Base-by-base conservation (phyloP, 2,329 filamentous ascomycete species). In the Colletotrichum cordylinicola region DNA sequence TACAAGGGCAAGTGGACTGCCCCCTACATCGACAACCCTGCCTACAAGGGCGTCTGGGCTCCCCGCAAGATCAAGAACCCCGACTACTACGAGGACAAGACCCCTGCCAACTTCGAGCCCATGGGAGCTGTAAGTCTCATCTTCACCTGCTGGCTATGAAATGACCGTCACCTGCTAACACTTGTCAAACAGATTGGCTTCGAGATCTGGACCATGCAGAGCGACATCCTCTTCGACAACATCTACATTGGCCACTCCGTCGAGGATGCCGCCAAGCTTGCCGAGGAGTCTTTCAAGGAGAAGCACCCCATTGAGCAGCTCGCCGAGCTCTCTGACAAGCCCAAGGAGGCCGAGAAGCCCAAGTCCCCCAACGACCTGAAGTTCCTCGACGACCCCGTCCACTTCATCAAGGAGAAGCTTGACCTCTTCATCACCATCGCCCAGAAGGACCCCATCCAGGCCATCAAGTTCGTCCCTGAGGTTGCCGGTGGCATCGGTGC, bases 151-250 rank as follows among this genome's bases (percentile, higher is more conserved):
- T 27, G 21, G 37, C 76, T 13, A 72, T 77, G 74, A 65, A 67
- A 48, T 35, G 58, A 21, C 8, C 18, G 35, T 21, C 58, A 35
- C n/a, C 79, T 61, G 65, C 7, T 58, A 27, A 37, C 60, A 18
- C 15, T 9, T 18, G 15, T 60, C 27, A 8, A n/a, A 56, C 83
- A 96, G 94, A 96, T 98, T 88, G 97, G 97, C 82, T 98, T 98
- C 83, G 97, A 99, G 88, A 96, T 99, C 88, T 99, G 97, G 97
- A 98, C 97, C 82, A 99, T 99, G 97, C 96, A 98, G 89, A 98
- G 93, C 86, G 94, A 98, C 84, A 98, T 99, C 81, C 94, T 98
- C 82, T 98, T 99, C 82, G 95, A 98, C 92, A 99, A 99, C 93
- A 98, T 99, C 90, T 99, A 98, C 92, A 96, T 99, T 85, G 97